Evolutionary conservation across 768 basidiomycete species (phyloP).

Genomic region (Cubamyces sp.): DNA sequence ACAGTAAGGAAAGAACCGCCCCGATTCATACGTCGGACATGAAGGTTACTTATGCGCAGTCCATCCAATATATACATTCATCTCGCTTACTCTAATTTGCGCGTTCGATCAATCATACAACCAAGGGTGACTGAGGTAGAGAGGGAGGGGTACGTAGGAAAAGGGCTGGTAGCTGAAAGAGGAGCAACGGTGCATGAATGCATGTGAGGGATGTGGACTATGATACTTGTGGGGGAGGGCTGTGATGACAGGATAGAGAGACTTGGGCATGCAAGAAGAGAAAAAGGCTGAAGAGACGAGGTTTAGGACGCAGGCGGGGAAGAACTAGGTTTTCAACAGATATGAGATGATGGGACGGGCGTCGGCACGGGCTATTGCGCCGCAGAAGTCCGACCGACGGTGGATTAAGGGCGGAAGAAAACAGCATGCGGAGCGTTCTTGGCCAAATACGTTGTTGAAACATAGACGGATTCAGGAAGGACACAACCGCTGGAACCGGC

Average conservation of each 20-base stretch:
- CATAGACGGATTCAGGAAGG: not conserved
- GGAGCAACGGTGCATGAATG: conserved; percentile 26
- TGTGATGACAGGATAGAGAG: conserved; percentile 26
- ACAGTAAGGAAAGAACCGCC: not conserved
- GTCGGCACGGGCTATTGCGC: conserved; percentile 17
- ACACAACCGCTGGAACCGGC: conserved; percentile 1
- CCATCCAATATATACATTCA: conserved; percentile 28
- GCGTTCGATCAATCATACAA: conserved; percentile 32
- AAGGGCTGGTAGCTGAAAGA: conserved; percentile 9
- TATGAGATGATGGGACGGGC: not conserved
- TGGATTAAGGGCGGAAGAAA: conserved; percentile 10
- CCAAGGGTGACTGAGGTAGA: conserved; percentile 22
- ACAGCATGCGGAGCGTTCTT: conserved; percentile 15
- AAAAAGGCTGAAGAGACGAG: not conserved
- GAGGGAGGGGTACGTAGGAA: not conserved
- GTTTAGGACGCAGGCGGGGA: not conserved
- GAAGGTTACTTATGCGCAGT: conserved; percentile 11
- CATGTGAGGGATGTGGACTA: conserved; percentile 29
- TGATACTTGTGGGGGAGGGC: conserved; percentile 28
- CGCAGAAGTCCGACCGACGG: conserved; percentile 17
- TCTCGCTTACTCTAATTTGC: conserved; percentile 29
- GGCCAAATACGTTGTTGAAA: not conserved
- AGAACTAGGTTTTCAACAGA: conserved; percentile 13
- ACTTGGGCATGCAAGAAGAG: conserved; percentile 10
- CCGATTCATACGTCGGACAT: not conserved